Evolutionary conservation across 106 monocot species (phyloP), one percentile per base, ranked within the genome.

Genomic region (Agapanthus africanus): DNA sequence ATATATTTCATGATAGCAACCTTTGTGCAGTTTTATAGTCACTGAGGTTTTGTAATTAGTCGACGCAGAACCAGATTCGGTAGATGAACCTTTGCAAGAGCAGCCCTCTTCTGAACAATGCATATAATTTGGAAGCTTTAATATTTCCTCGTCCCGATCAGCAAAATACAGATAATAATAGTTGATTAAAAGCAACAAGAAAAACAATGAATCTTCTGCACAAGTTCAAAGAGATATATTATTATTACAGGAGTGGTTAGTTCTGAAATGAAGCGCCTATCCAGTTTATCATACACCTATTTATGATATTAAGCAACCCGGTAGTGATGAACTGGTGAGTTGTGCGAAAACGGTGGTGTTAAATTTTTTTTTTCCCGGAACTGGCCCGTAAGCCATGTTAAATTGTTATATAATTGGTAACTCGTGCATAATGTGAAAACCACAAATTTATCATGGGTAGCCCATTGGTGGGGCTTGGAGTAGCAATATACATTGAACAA

Each of bases 1-100:
- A 62, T 69, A 78, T 63, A 42, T 71, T 14, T 93, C 90, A 78
- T 93, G 93, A 75, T 93, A 93, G 38, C 84, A 73, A 41, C 93
- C 93, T 74, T 78, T 93, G 32, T 75, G 79, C 56, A 93, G 77
- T 70, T 86, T 84, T 28, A 90, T 19, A 31, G 66, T 72, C 72
- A 90, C 35, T 59, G 66, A 21, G 61, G 33, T n/a, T 35, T 70
- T n/a, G n/a, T n/a, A n/a, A n/a, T n/a, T n/a, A n/a, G n/a, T n/a
- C n/a, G n/a, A n/a, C n/a, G n/a, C n/a, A n/a, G n/a, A n/a, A n/a
- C n/a, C n/a, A 2, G 39, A 39, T 68, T 63, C 59, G 9, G 61
- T 67, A 35, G 9, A n/a, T 15, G 16, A 25, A 15, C 19, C 77
- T 72, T 79, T 80, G 66, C 85, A 90, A 25, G 4, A 54, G 73